Evolutionary conservation across 495 filamentous ascomycete species (phyloP).

Genomic region (Filosporella fistucella): DNA sequence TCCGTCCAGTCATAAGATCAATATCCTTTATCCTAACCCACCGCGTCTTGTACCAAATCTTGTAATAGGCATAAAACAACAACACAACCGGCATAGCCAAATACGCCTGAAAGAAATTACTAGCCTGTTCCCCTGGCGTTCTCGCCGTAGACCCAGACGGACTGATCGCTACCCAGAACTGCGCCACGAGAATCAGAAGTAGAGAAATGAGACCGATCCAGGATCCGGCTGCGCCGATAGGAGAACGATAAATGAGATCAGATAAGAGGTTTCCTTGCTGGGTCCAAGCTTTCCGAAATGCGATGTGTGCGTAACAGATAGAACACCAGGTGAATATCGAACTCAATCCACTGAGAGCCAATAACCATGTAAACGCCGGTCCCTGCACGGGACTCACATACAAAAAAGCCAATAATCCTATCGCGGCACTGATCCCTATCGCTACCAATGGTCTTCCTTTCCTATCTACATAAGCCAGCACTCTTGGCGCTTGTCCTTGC

Average conservation of each 20-base stretch:
- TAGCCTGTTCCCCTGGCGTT: constrained; percentile 36
- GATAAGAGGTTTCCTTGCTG: constrained; percentile 64
- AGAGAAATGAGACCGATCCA: constrained; percentile 81
- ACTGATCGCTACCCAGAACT: constrained; percentile 88
- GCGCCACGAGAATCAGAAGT: constrained; percentile 74
- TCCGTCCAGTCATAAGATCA: constrained; percentile 82
- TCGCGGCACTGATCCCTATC: constrained; percentile 59
- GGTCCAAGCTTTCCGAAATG: constrained; percentile 81
- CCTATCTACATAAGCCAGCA: constrained; percentile 80
- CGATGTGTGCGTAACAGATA: constrained; percentile 86
- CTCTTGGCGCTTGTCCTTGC: constrained; percentile 72
- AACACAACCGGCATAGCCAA: constrained; percentile 78
- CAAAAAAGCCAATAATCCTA: constrained; percentile 78
- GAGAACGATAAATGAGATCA: constrained; percentile 76
- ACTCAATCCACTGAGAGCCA: constrained; percentile 83
- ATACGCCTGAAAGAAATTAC: constrained; percentile 75
- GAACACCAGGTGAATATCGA: constrained; percentile 91
- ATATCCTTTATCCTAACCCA: constrained; percentile 64
- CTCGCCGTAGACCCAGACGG: constrained; percentile 50
- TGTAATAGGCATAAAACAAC: constrained; percentile 69
- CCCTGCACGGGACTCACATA: constrained; percentile 60
- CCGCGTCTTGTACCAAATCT: constrained; percentile 66
- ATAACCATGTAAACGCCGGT: constrained; percentile 79
- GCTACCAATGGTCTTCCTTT: constrained; percentile 75
- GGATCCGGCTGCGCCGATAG: constrained; percentile 75